phyloP scores from a whole-genome alignment of 2,329 filamentous ascomycete genomes.

The Anthostomella pinea region DNA sequence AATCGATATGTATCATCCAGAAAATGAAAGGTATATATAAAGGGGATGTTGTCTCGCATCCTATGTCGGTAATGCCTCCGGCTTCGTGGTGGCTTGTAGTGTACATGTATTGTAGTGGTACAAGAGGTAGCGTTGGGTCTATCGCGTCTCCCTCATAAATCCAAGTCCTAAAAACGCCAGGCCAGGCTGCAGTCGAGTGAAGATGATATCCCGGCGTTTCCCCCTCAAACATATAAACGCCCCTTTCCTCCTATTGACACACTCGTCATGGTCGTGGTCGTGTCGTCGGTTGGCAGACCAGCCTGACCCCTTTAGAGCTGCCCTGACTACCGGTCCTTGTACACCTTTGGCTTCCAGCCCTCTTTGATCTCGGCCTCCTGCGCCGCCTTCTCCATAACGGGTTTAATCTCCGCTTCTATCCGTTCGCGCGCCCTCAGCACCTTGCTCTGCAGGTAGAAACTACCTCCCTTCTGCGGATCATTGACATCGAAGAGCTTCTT shows the following conservation, averaged over 20 bases:
- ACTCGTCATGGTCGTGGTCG: conserved; percentile 5
- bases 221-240: too few relatives aligned
- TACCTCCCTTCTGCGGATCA: conserved; percentile 91
- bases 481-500: conserved; percentile 94
- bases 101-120: too few relatives aligned
- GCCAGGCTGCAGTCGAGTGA: conserved; percentile 54
- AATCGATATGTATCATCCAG: too few relatives aligned
- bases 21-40: too few relatives aligned
- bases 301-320: conserved; percentile 1
- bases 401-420: conserved; percentile 81
- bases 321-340: conserved; percentile 70
- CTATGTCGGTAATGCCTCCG: too few relatives aligned
- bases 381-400: conserved; percentile 66
- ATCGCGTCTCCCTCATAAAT: conserved; percentile 7
- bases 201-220: conserved; percentile 42
- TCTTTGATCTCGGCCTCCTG: conserved; percentile 76
- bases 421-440: conserved; percentile 86
- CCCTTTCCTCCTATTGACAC: too few relatives aligned
- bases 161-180: conserved; percentile 41
- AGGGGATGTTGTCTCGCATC: too few relatives aligned
- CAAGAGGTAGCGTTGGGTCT: too few relatives aligned
- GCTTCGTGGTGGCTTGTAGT: too few relatives aligned
- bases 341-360: conserved; percentile 93
- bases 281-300: conserved; percentile 3
- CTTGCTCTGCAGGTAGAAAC: conserved; percentile 98